A percentile compares a stretch with the other conserved stretches of the same genome.
phyloP scores from a whole-genome alignment of 768 basidiomycete species.

The Exsudoporus frostii region DNA sequence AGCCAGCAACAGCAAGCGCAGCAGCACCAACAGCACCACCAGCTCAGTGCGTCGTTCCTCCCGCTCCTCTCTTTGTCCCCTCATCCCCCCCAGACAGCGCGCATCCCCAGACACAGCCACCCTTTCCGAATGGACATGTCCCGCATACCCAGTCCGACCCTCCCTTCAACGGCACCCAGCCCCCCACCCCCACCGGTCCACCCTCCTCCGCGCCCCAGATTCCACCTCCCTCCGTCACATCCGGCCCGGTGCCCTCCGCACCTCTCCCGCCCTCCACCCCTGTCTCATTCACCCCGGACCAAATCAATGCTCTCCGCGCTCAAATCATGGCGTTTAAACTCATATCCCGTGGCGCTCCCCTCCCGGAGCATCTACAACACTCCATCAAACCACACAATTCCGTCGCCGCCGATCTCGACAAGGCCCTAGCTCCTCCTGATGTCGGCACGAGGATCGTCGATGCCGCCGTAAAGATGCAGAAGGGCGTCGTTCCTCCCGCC shows the following conservation, averaged over 20 bases:
- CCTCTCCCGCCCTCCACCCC: slow-evolving; percentile 64
- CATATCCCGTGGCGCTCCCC: slow-evolving; percentile 59
- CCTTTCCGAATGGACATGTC: slow-evolving; percentile 47
- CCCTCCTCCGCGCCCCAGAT: slow-evolving; percentile 32
- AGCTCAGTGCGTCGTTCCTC: slow-evolving; percentile 30
- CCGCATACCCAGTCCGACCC: slow-evolving; percentile 24
- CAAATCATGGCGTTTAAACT: slow-evolving; percentile 83
- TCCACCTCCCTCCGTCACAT: slow-evolving; percentile 37
- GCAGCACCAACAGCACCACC: slow-evolving; percentile 26
- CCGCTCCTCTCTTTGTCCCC: not conserved
- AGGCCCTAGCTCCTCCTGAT: slow-evolving; percentile 58
- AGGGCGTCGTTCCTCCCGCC: slow-evolving; percentile 38
- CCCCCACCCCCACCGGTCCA: slow-evolving; percentile 19
- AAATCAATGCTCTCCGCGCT: slow-evolving; percentile 70
- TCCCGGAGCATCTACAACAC: slow-evolving; percentile 68
- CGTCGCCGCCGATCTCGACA: slow-evolving; percentile 61
- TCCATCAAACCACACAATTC: slow-evolving; percentile 64
- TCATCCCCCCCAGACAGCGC: slow-evolving; percentile 31
- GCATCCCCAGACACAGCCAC: slow-evolving; percentile 31
- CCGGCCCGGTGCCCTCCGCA: slow-evolving; percentile 49
- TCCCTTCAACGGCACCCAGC: slow-evolving; percentile 23
- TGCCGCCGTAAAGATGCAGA: slow-evolving; percentile 70
- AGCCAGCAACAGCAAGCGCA: slow-evolving; percentile 27
- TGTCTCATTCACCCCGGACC: slow-evolving; percentile 74
- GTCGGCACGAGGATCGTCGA: slow-evolving; percentile 64